phyloP scores from a whole-genome alignment of 306 rosid genomes.

The Canavalia gladiata region DNA sequence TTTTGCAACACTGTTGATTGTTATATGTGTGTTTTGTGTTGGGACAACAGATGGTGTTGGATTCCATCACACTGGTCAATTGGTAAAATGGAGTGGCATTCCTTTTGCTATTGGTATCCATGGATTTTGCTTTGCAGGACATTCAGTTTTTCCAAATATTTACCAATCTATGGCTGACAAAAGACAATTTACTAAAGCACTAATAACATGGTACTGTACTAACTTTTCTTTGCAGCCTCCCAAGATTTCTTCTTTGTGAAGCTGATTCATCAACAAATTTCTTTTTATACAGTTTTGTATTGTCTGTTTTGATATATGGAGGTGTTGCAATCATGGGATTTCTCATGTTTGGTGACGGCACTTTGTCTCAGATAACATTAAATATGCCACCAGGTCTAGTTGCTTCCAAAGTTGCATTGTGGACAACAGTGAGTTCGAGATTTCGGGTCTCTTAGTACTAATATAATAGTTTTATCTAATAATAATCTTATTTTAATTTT shows the following conservation, averaged over 20 bases:
- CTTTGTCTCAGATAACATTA: conserved; percentile 81
- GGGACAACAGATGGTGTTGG: conserved; percentile 69
- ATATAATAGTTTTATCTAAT: neutral
- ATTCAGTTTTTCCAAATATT: conserved; percentile 77
- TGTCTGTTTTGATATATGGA: conserved; percentile 70
- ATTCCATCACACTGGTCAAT: conserved; percentile 61
- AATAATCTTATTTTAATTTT: conserved; percentile 28
- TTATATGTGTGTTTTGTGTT: conserved; percentile 61
- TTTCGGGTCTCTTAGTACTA: neutral
- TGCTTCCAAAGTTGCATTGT: conserved; percentile 69
- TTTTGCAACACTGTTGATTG: conserved; percentile 64
- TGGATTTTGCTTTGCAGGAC: conserved; percentile 85
- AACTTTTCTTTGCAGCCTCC: neutral
- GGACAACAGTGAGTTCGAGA: conserved; percentile 75
- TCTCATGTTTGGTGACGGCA: conserved; percentile 74
- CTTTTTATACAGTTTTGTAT: conserved; percentile 60
- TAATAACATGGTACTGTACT: conserved; percentile 38
- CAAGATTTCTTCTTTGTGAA: neutral
- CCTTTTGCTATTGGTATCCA: conserved; percentile 78
- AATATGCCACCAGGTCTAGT: conserved; percentile 68
- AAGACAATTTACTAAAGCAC: conserved; percentile 61
- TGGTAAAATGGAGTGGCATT: conserved; percentile 70
- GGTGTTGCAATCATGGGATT: conserved; percentile 75
- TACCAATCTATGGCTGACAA: conserved; percentile 87
- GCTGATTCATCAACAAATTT: conserved; percentile 20